Evolutionary conservation across 805 yeast genomes (phyloP).

Genomic region (Candida ipomoeae): DNA sequence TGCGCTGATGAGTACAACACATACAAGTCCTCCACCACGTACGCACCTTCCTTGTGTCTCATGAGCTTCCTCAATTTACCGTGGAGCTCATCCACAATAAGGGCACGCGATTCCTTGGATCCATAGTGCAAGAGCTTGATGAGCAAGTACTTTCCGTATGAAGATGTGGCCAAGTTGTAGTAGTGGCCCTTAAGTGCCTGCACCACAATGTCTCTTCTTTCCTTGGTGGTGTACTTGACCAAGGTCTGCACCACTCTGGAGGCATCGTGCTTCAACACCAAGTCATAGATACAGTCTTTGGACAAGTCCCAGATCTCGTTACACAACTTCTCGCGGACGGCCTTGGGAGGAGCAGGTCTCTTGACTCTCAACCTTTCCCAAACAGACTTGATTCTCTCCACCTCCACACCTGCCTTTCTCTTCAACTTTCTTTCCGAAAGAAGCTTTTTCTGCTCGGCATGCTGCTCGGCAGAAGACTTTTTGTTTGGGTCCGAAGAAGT

Average conservation of each 20-base stretch:
- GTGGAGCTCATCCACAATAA: conserved; percentile 78
- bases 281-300: conserved; percentile 70
- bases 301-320: conserved; percentile 82
- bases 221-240: conserved; percentile 78
- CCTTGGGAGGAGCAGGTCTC: conserved; percentile 74
- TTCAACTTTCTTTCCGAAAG: conserved; percentile 79
- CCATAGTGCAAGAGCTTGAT: conserved; percentile 92
- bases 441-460: conserved; percentile 75
- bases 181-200: conserved; percentile 67
- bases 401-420: conserved; percentile 83
- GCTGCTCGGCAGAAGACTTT: conserved; percentile 59
- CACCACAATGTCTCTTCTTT: conserved; percentile 69
- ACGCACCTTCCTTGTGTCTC: conserved; percentile 98
- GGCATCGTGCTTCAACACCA: conserved; percentile 93
- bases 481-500: conserved; percentile 37
- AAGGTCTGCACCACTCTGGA: conserved; percentile 94
- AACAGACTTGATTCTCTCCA: conserved; percentile 74
- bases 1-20: conserved; percentile 79
- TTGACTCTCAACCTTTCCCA: conserved; percentile 93
- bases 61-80: conserved; percentile 87
- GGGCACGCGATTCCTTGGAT: conserved; percentile 68
- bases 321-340: conserved; percentile 69
- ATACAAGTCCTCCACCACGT: conserved; percentile 90
- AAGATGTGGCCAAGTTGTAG: conserved; percentile 80
- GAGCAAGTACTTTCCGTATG: conserved; percentile 89